Base-by-base conservation (phyloP, 495 filamentous ascomycete species). In the Neurospora sublineolata region DNA sequence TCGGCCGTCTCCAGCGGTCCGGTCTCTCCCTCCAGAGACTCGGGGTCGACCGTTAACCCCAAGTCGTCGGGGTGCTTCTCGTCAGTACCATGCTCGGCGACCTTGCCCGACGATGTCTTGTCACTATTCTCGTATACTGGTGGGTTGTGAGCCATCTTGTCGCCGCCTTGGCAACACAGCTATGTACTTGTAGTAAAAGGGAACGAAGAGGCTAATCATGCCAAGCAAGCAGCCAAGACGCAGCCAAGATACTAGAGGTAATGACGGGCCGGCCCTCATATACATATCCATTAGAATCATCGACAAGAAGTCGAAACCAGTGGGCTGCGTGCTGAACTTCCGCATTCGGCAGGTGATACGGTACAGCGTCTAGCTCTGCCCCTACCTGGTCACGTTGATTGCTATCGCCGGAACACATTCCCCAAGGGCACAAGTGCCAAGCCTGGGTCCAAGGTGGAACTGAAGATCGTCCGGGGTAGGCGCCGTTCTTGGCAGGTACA, bases 1-100 rank as follows among this genome's bases (percentile, higher is more conserved):
- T 76, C 73, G 60, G 79, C 71, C 41, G 38, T 72, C 46, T 44
- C 41, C 18, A 44, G 41, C 0, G 41, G 41, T 10, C 41, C 41
- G 41, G 41, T 44, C 41, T 44, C 41, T 44, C 41, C 41, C n/a
- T 44, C 18, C 41, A 44, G 41, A 20, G 41, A 44, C 41, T 44
- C 41, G 41, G 41, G 41, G 20, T 44, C 41, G n/a, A n/a, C 41
- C 18, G 0, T 36, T 36, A 36, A 7, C 33, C 33, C 33, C 38
- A 12, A 18, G 16, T 6, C 12, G 4, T 6, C 6, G 40, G 40
- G 40, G 16, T 44, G 41, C 41, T 44, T 44, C 41, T 44, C 41
- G 41, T 44, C 41, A n/a, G 18, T n/a, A 44, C 2, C 41, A 44
- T 44, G 39, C 39, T 41, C 39, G 1, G 41, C 41, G 9, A 44